Conservation (phyloP, 108 stramenopile genomes). For the Schizochytrium sp. region DNA sequence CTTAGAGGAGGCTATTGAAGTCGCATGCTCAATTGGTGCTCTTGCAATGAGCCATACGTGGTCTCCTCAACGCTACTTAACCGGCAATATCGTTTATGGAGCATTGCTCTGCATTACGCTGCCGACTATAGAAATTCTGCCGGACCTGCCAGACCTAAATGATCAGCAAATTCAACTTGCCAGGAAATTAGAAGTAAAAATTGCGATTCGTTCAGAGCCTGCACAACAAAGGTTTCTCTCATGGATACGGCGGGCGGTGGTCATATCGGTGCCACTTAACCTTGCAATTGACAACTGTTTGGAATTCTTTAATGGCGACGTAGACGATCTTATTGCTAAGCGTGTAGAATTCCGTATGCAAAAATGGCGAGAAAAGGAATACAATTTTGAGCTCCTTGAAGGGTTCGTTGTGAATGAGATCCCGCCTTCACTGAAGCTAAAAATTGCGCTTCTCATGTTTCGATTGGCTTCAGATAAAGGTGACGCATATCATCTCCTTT, state of each 20-base stretch:
- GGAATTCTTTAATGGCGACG: neutral
- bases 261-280: neutral
- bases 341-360: constrained; percentile 3
- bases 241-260: constrained; percentile 37
- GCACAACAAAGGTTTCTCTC: neutral
- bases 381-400: neutral
- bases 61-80: neutral
- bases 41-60: constrained; percentile 17
- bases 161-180: neutral
- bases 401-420: neutral
- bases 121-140: neutral
- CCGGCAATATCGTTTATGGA: constrained; percentile 47
- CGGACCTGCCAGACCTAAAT: neutral
- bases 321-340: neutral
- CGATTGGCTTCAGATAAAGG: neutral
- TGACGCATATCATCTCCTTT: neutral
- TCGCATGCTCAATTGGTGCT: constrained; percentile 43
- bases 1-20: neutral
- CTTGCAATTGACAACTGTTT: neutral
- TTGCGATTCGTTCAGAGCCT: neutral
- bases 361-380: neutral
- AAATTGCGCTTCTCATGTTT: constrained; percentile 3
- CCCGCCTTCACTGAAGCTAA: neutral
- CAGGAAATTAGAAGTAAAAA: neutral
- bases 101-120: constrained; percentile 43